Percentiles rank a stretch among this genome's conserved stretches.
Evolutionary conservation across 805 yeast species (phyloP).

Genomic region (Myxozyma mucilagina): DNA sequence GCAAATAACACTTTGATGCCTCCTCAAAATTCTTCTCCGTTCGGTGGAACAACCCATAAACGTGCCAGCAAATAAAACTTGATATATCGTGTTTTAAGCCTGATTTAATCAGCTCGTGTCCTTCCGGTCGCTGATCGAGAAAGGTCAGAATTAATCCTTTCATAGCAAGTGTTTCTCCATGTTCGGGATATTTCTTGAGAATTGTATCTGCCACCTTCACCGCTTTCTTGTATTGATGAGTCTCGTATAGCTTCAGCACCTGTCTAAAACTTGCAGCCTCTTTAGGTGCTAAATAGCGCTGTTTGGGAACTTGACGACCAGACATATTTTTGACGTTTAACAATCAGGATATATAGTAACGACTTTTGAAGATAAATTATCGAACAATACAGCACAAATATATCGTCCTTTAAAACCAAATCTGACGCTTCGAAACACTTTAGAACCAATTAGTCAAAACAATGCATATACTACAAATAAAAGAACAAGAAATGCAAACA

Average conservation of each 20-base stretch:
- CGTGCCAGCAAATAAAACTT: slow-evolving; percentile 76
- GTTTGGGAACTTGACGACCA: slow-evolving; percentile 32
- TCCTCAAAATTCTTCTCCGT: slow-evolving; percentile 66
- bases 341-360: not conserved
- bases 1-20: slow-evolving; percentile 75
- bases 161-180: slow-evolving; percentile 79
- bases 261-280: slow-evolving; percentile 77
- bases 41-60: slow-evolving; percentile 81
- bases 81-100: slow-evolving; percentile 61
- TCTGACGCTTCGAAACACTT: no score
- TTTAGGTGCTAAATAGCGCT: slow-evolving; percentile 47
- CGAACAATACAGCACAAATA: no score
- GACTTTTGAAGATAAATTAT: not conserved
- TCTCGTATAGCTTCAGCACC: slow-evolving; percentile 80
- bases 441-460: no score
- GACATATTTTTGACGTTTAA: slow-evolving; percentile 6
- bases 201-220: slow-evolving; percentile 71
- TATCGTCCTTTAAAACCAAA: no score
- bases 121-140: slow-evolving; percentile 61
- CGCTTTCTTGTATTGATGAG: slow-evolving; percentile 83
- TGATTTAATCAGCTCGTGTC: slow-evolving; percentile 57
- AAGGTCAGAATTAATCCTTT: slow-evolving; percentile 72
- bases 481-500: no score
- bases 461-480: no score
- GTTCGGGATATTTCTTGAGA: slow-evolving; percentile 70